Evolutionary conservation across 116 monocot genomes (phyloP), one percentile per base, ranked within the genome.

Genomic region (Dioscorea cayenensis): DNA sequence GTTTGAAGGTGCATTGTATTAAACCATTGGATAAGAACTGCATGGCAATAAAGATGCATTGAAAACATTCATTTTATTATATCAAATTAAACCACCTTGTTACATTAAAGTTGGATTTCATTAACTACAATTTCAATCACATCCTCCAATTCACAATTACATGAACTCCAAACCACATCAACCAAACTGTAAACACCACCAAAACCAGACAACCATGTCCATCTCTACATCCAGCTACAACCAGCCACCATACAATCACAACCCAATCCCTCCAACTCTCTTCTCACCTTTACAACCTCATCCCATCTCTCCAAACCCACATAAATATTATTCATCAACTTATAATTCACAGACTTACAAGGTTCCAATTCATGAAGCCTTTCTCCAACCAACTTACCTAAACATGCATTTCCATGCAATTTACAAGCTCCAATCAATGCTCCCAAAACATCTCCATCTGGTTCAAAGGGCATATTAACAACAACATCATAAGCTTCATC

Each of bases 371-470:
- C 69, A 32, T 79, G 78, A 11, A 91, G 78, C 63, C 62, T 76
- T 13, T 77, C 69, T 5, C 75, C 80, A 21, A 78, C 87, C 91
- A 72, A 72, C 69, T 82, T 72, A 25, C 77, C 87, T 18, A 85
- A 22, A 19, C 43, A 43, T 37, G 28, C 68, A 16, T 84, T 76
- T 0, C 83, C 72, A 61, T 83, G 85, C 5, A 85, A 51, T 48
- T 78, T 87, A 32, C 91, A 87, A 35, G 85, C 83, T 70, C 76
- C 73, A 65, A 91, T 68, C 23, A 91, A 83, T 28, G 87, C 81
- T 16, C 88, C 83, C 36, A 91, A 65, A 68, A 81, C 64, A 81
- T 84, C 65, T 23, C 60, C 69, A 75, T 51, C 67, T 7, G 72
- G 28, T 59, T 78, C 71, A 32, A 65, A 71, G 0, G 77, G 67